Conservation (phyloP, 2,329 filamentous ascomycete species). For the Hypoxylon sp. region DNA sequence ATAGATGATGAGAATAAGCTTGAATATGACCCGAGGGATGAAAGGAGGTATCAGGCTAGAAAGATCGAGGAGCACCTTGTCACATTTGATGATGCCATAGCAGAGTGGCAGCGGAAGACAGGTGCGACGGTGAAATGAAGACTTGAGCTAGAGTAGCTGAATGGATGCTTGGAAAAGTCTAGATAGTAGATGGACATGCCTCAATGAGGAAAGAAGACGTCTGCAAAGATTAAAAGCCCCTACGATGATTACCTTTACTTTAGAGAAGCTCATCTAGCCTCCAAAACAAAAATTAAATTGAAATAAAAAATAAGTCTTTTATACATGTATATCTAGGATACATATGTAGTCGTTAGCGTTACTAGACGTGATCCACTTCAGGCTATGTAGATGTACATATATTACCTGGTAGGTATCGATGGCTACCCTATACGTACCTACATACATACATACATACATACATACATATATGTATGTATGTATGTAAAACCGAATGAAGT, state of each 20-base stretch:
- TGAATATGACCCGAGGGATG: slow-evolving; percentile 47
- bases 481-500: too few species aligned
- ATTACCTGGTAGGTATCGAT: too few species aligned
- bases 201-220: background rate
- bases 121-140: slow-evolving; percentile 31
- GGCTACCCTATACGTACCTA: too few species aligned
- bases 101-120: slow-evolving; percentile 46
- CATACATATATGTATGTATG: background rate
- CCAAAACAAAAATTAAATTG: too few species aligned
- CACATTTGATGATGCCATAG: slow-evolving; percentile 49
- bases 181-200: background rate
- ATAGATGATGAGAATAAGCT: slow-evolving; percentile 50
- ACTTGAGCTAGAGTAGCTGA: background rate
- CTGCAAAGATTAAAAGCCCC: background rate
- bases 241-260: too few species aligned
- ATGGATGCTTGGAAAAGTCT: background rate
- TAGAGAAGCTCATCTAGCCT: too few species aligned
- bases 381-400: too few species aligned
- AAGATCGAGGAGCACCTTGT: slow-evolving; percentile 52
- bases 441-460: too few species aligned
- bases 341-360: too few species aligned
- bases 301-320: too few species aligned
- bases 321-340: too few species aligned
- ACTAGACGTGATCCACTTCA: too few species aligned
- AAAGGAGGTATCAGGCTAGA: slow-evolving; percentile 48